Percentiles rank a stretch among this genome's conserved stretches.
These are phyloP conservation scores for Xylaria sp. DNA, from an alignment of 2,329 filamentous ascomycete species.

Conservation along the genomic window DNA sequence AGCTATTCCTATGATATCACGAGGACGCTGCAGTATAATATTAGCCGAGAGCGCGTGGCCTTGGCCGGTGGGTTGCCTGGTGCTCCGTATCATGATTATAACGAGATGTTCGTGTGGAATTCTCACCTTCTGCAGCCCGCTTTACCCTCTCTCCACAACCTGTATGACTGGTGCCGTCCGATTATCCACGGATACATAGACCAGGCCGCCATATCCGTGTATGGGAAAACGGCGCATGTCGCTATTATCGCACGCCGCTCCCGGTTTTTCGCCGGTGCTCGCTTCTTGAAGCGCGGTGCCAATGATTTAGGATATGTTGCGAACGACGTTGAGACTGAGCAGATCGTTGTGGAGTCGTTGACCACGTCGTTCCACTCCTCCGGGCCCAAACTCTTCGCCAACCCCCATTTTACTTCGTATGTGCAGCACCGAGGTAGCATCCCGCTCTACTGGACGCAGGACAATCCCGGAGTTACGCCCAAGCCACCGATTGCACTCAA, in stretches of 20 bases:
- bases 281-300: slow-evolving; percentile 88
- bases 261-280: slow-evolving; percentile 85
- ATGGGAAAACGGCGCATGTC: slow-evolving; percentile 83
- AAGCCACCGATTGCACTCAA: slow-evolving; percentile 96
- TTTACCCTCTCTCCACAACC: slow-evolving; percentile 62
- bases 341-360: slow-evolving; percentile 90
- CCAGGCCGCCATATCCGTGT: slow-evolving; percentile 78
- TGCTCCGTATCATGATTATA: slow-evolving; percentile 61
- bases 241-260: slow-evolving; percentile 91
- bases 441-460: slow-evolving; percentile 94
- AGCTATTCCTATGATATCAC: slow-evolving; percentile 98
- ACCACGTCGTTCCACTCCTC: slow-evolving; percentile 95
- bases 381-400: slow-evolving; percentile 77
- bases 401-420: slow-evolving; percentile 89
- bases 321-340: slow-evolving; percentile 97
- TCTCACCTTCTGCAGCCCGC: slow-evolving; percentile 79
- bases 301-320: slow-evolving; percentile 95
- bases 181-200: slow-evolving; percentile 96
- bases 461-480: slow-evolving; percentile 88
- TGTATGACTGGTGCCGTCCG: slow-evolving; percentile 93
- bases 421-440: slow-evolving; percentile 96
- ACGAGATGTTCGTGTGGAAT: slow-evolving; percentile 99
- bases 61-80: slow-evolving; percentile 59
- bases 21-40: slow-evolving; percentile 84
- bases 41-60: slow-evolving; percentile 70